A percentile compares a stretch with the other conserved stretches of the same genome.
phyloP scores from a whole-genome alignment of 345 rosid species.

The Brassica nigra region DNA sequence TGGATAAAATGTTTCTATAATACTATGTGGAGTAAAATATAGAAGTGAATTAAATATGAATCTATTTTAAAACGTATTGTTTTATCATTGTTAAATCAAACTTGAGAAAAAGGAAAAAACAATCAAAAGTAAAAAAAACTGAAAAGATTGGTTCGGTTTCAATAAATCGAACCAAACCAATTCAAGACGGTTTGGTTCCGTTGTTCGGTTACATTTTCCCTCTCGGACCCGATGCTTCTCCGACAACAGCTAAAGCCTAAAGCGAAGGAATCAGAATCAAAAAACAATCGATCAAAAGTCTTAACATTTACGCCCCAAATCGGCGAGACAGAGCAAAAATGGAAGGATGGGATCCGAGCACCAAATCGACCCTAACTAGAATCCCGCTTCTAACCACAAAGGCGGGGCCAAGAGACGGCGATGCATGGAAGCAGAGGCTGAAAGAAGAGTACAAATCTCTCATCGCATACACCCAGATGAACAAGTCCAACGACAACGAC shows the following conservation, averaged over 20 bases:
- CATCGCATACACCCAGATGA: conserved; percentile 96
- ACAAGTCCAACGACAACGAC: conserved; percentile 96
- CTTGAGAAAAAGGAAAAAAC: not conserved
- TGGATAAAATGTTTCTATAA: too few species aligned
- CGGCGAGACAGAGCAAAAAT: conserved; percentile 28
- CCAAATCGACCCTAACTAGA: conserved; percentile 86
- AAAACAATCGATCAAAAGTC: not conserved
- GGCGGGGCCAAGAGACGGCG: conserved; percentile 94
- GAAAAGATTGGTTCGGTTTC: not conserved
- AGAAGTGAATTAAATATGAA: not conserved
- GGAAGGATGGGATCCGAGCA: conserved; percentile 97
- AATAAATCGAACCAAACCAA: not conserved
- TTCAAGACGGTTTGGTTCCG: not conserved
- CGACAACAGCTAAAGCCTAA: not conserved
- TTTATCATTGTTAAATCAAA: not conserved
- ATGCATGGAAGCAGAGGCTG: conserved; percentile 86
- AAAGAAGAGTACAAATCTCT: conserved; percentile 94
- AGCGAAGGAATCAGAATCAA: conserved; percentile 3
- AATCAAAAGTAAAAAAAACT: not conserved
- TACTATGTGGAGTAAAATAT: not conserved
- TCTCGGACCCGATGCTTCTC: not conserved
- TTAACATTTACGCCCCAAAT: not conserved
- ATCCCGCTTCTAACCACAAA: conserved; percentile 80
- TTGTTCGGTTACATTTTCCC: not conserved
- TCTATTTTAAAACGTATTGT: too few species aligned